phyloP scores from a whole-genome alignment of 179 eudicot genomes.

The Monotropa hypopitys region DNA sequence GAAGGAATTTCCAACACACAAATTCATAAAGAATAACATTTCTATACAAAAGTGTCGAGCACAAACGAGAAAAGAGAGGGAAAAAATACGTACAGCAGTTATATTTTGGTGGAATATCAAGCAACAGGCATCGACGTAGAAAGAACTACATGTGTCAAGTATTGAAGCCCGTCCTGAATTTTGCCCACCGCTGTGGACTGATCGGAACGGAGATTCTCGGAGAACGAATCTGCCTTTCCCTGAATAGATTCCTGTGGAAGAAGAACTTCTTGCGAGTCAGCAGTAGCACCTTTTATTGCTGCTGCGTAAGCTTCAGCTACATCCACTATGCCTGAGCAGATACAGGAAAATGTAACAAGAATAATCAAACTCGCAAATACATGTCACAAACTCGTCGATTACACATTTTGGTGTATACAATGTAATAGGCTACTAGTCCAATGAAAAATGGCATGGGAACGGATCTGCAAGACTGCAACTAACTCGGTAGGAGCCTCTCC shows the following conservation, averaged over 20 bases:
- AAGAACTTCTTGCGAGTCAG: slow-evolving; percentile 34
- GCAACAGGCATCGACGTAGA: slow-evolving; percentile 68
- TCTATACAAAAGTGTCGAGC: neutral
- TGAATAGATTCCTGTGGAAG: slow-evolving; percentile 45
- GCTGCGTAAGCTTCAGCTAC: slow-evolving; percentile 78
- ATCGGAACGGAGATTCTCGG: slow-evolving; percentile 50
- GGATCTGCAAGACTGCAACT: neutral
- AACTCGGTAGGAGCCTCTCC: too few relatives aligned
- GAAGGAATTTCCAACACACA: neutral
- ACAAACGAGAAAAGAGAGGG: neutral
- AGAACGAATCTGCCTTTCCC: slow-evolving; percentile 52
- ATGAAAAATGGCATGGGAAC: neutral
- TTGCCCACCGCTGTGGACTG: slow-evolving; percentile 49
- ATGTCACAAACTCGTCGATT: neutral
- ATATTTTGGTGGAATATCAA: slow-evolving; percentile 10
- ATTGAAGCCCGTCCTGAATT: slow-evolving; percentile 68
- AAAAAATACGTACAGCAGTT: neutral
- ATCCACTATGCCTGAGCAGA: slow-evolving; percentile 72
- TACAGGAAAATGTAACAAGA: too few relatives aligned
- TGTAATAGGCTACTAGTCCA: neutral
- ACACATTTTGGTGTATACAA: neutral
- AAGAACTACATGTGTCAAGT: slow-evolving; percentile 50
- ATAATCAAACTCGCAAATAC: neutral
- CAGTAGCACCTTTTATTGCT: slow-evolving; percentile 47
- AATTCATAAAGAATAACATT: neutral